phyloP scores from a whole-genome alignment of 768 basidiomycete species.

The Mycena vitilis region DNA sequence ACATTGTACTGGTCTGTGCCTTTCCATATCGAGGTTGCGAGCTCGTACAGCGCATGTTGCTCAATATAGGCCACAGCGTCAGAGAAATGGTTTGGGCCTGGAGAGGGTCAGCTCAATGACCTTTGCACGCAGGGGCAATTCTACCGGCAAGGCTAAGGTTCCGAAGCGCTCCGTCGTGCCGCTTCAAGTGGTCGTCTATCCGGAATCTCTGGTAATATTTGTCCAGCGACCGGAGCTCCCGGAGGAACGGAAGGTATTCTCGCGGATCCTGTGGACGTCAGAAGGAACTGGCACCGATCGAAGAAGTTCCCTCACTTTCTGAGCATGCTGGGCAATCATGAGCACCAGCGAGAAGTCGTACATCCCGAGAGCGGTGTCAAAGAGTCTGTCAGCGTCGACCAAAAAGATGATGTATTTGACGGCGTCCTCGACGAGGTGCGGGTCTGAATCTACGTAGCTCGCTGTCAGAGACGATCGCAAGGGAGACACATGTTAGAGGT shows the following conservation, averaged over 20 bases:
- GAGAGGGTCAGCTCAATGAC: constrained; percentile 10
- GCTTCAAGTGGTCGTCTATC: constrained; percentile 92
- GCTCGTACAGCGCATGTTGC: constrained; percentile 77
- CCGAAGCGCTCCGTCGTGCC: constrained; percentile 76
- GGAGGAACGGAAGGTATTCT: constrained; percentile 97
- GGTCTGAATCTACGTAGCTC: constrained; percentile 59
- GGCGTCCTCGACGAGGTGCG: constrained; percentile 91
- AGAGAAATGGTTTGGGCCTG: constrained; percentile 78
- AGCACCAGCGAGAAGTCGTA: constrained; percentile 97
- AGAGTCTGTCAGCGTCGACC: constrained; percentile 90
- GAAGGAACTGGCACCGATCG: background rate
- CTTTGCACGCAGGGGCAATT: constrained; percentile 21
- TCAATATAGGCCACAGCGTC: constrained; percentile 87
- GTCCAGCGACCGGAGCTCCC: constrained; percentile 85
- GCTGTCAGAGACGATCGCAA: constrained; percentile 37
- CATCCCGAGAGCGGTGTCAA: constrained; percentile 97
- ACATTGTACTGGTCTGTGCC: constrained; percentile 74
- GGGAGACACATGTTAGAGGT: constrained; percentile 30
- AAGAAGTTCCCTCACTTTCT: constrained; percentile 70
- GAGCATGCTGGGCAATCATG: constrained; percentile 96
- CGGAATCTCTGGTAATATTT: constrained; percentile 86
- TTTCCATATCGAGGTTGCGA: constrained; percentile 81
- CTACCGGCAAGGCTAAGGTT: constrained; percentile 82
- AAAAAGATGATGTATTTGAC: constrained; percentile 99
- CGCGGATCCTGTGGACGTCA: constrained; percentile 78